These are phyloP conservation scores for Haplosporangium gracile DNA, from an alignment of 192 early-diverging fungal species.

Conservation along the genomic window DNA sequence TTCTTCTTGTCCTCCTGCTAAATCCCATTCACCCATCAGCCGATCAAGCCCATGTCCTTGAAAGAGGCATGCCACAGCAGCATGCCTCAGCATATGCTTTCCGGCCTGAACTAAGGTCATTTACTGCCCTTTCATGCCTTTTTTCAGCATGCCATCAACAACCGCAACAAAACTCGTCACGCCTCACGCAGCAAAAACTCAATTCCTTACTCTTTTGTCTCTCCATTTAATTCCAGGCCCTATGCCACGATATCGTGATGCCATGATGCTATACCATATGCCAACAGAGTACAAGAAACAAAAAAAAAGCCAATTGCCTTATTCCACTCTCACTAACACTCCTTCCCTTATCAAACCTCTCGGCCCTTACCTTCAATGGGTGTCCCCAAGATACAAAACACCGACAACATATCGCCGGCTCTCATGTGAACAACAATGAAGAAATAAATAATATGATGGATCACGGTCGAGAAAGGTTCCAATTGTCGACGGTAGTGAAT, in stretches of 20 bases:
- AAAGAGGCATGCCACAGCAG: not conserved
- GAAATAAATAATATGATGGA: conserved; percentile 51
- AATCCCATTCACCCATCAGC: not conserved
- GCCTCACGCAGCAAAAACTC: not conserved
- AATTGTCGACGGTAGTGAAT: conserved; percentile 41
- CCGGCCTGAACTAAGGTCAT: not conserved
- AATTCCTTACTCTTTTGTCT: not conserved
- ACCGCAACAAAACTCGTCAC: not conserved
- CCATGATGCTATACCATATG: not conserved
- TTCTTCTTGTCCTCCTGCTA: not conserved
- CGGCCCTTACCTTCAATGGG: conserved; percentile 42
- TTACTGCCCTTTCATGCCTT: not conserved
- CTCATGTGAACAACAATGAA: conserved; percentile 53
- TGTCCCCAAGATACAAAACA: conserved; percentile 47
- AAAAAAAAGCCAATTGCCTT: not conserved
- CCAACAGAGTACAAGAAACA: not conserved
- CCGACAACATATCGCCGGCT: conserved; percentile 45
- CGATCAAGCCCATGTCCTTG: not conserved
- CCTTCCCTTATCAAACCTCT: not conserved
- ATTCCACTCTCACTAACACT: not conserved
- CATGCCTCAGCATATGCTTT: not conserved
- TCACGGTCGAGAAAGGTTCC: conserved; percentile 49
- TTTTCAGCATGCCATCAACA: too few species aligned
- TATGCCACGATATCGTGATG: not conserved
- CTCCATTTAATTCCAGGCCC: not conserved